Base-by-base conservation (phyloP, 2,329 filamentous ascomycete genomes). In the Penicillium glabrum region DNA sequence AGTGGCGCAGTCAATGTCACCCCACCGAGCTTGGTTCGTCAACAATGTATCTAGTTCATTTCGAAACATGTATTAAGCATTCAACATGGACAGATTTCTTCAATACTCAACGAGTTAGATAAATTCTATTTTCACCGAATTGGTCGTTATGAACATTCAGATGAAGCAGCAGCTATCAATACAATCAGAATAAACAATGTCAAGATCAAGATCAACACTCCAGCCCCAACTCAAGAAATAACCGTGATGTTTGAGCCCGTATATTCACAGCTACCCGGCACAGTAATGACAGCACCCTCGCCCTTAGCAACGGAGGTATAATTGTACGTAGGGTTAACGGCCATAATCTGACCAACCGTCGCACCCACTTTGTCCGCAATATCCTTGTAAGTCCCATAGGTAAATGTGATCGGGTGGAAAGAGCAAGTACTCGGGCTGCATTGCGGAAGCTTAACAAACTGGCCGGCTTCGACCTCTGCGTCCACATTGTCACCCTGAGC, bases 301-400 rank as follows among this genome's bases (percentile, higher is more conserved):
- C 41, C 54, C 31, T 48, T 41, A 8, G 48, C 44, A n/a, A 35
- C 35, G 27, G 37, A 35, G 41, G 55, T 59, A 37, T 61, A 53
- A 13, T 61, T 62, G n/a, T 61, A 59, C 8, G n/a, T 37, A 13
- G 50, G 50, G 23, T 54, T 62, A 8, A 58, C 47, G 2, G 48
- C 33, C 53, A 58, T 57, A n/a, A 62, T 59, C 23, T 62, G 58
- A 3, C 60, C 58, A 35, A 55, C 51, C 5, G 58, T 57, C 14
- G 53, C 49, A 3, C 44, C 53, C n/a, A 53, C 53, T 26, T 46
- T 51, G 23, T 59, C 55, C 7, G 58, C 60, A 35, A 62, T 49
- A 53, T 62, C 56, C 35, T 59, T 57, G n/a, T 61, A 61, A 19
- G 53, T 48, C 14, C 56, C 58, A 29, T 50, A 59, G 21, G 51